Conservation (phyloP, 2,329 filamentous ascomycete species). For the Aspergillus niger region DNA sequence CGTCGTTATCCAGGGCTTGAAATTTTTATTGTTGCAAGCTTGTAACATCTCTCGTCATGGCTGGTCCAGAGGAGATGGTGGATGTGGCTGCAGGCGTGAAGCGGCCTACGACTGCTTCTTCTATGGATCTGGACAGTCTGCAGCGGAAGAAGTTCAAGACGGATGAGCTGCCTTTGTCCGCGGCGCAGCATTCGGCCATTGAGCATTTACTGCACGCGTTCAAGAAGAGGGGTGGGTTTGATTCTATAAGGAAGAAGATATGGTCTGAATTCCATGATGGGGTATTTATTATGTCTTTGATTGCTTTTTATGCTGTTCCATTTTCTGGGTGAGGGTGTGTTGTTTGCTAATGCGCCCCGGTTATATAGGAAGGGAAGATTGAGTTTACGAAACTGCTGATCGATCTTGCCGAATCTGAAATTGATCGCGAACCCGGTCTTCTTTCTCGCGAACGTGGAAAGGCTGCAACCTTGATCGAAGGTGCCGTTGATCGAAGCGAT, state of each 20-base stretch:
- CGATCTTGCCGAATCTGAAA: conserved; percentile 60
- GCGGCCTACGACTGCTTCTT: conserved; percentile 20
- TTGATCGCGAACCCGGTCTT: conserved; percentile 62
- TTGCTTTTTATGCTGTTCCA: neutral
- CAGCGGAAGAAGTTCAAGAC: conserved; percentile 57
- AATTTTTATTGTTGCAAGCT: neutral
- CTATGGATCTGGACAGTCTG: conserved; percentile 36
- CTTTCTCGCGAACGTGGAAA: conserved; percentile 63
- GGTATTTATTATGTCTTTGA: conserved; percentile 40
- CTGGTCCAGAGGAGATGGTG: conserved; percentile 34
- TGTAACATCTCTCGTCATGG: conserved; percentile 28
- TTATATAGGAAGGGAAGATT: conserved; percentile 52
- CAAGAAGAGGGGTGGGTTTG: conserved; percentile 68
- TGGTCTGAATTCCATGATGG: conserved; percentile 60
- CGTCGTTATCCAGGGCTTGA: neutral
- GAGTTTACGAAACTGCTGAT: conserved; percentile 56
- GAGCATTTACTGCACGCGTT: conserved; percentile 64
- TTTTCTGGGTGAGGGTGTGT: neutral
- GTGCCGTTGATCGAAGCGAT: conserved; percentile 63
- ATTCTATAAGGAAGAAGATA: conserved; percentile 61
- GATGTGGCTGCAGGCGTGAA: conserved; percentile 32
- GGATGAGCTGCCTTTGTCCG: conserved; percentile 62
- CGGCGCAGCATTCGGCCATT: conserved; percentile 60
- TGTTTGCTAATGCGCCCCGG: conserved; percentile 11
- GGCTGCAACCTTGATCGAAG: conserved; percentile 64